phyloP scores from a whole-genome alignment of 257 asterid genomes.

The Rehmannia glutinosa region DNA sequence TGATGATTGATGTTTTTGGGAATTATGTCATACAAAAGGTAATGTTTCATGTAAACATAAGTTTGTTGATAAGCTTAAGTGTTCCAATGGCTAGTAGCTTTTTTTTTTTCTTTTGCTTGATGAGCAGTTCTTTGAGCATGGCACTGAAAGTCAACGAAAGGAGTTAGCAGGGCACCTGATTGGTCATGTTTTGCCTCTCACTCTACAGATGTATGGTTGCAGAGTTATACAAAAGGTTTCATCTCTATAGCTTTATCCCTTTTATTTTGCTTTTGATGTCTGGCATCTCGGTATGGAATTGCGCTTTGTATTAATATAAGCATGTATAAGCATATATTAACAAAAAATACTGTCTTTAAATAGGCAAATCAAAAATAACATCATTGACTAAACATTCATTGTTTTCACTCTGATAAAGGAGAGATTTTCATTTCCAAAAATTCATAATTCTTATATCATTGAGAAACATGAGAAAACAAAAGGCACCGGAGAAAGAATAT shows the following conservation, averaged over 20 bases:
- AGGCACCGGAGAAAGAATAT: too few species aligned
- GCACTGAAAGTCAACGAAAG: conserved; percentile 64
- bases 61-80: neutral
- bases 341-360: neutral
- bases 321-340: neutral
- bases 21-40: conserved; percentile 95
- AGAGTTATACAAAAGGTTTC: conserved; percentile 90
- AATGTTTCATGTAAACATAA: neutral
- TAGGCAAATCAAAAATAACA: too few species aligned
- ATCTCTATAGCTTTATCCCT: conserved; percentile 9
- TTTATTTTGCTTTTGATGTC: neutral
- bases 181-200: conserved; percentile 81
- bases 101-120: conserved; percentile 9
- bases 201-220: conserved; percentile 96
- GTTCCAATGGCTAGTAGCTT: conserved; percentile 1
- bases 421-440: neutral
- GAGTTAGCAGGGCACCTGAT: conserved; percentile 71
- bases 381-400: too few species aligned
- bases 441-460: neutral
- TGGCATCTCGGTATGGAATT: neutral
- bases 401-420: too few species aligned
- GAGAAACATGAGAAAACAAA: neutral
- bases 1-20: conserved; percentile 87
- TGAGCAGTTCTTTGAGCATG: conserved; percentile 86
- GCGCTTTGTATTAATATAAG: neutral